Evolutionary conservation across 2,329 filamentous ascomycete species (phyloP), one percentile per base, ranked within the genome.

Genomic region (Nemania bipapillata): DNA sequence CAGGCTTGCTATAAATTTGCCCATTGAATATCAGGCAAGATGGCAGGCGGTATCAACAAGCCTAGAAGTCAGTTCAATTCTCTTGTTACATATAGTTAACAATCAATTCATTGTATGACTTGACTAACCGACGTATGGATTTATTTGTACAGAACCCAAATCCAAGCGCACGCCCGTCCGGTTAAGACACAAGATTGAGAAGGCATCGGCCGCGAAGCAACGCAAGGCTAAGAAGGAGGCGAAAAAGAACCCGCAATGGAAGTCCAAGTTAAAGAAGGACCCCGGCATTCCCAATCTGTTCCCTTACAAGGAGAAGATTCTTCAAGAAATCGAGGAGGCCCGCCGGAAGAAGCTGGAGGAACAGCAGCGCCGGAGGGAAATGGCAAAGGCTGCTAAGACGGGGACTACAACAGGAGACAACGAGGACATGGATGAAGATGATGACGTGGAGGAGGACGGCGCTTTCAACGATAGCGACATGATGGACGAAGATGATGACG

Each of bases 241-340:
- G 64, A 98, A 97, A 85, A 94, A 97, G 89, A 97, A 97, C 81
- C 95, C 96, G 37, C 90, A 97, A 92, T 98, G 96, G 94, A 90
- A 92, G 75, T 94, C 93, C 68, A 92, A 94, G 80, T 80, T 97
- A 74, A 98, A 97, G 88, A 99, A 98, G 84, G 96, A 99, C 77
- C 96, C 95, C 26, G 96, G 96, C 56, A 97, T 99, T 70, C 96
- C 96, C 47, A 99, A 98, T 79, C 83, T 97, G 40, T 99, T 97
- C 83, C 96, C 96, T 0, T 97, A 96, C 86, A 99, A 99, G 84
- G 94, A 97, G 80, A 94, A 92, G 85, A 88, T 99, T 30, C 87
- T 99, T 37, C 90, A 94, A 66, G 94, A 99, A 81, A 96, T 99
- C 75, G 96, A 99, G 83, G 93, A 97, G 82, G 91, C 89, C 76